phyloP scores from a whole-genome alignment of 176 grass and related monocot species.

The Echinochloa phyllopogon region DNA sequence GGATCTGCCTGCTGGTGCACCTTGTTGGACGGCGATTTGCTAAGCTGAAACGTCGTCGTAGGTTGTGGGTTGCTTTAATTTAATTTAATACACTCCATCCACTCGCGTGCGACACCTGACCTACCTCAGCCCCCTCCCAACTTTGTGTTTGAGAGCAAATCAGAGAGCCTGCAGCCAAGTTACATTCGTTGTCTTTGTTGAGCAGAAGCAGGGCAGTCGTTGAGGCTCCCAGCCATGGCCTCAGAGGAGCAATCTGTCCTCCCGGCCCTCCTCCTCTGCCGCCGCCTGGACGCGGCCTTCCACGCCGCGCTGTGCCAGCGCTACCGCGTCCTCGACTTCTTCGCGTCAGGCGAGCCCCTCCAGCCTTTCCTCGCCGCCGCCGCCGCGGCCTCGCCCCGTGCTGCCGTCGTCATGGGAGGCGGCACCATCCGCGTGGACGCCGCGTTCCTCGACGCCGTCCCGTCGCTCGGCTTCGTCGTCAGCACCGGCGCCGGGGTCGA shows the following conservation, averaged over 20 bases:
- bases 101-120: no score
- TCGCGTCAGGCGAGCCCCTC: not conserved
- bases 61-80: no score
- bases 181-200: no score
- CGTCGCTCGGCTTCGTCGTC: constrained; percentile 48
- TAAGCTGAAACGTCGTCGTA: no score
- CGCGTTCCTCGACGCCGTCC: constrained; percentile 24
- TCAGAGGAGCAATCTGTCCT: no score
- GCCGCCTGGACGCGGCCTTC: not conserved
- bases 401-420: constrained; percentile 11
- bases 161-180: no score
- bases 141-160: no score
- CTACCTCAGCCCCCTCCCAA: no score
- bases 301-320: constrained; percentile 13
- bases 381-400: constrained; percentile 18
- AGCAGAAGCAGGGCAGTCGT: no score
- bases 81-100: no score
- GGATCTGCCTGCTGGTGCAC: no score
- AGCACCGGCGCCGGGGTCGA: constrained; percentile 46
- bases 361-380: constrained; percentile 7
- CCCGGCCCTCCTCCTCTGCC: not conserved
- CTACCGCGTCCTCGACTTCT: constrained; percentile 24
- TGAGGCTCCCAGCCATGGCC: not conserved
- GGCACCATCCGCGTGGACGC: not conserved
- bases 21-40: no score